A percentile compares a stretch with the other conserved stretches of the same genome.
These are phyloP conservation scores for Allomyces macrogynus DNA, from an alignment of 192 early-diverging fungal genomes.

Conservation along the genomic window DNA sequence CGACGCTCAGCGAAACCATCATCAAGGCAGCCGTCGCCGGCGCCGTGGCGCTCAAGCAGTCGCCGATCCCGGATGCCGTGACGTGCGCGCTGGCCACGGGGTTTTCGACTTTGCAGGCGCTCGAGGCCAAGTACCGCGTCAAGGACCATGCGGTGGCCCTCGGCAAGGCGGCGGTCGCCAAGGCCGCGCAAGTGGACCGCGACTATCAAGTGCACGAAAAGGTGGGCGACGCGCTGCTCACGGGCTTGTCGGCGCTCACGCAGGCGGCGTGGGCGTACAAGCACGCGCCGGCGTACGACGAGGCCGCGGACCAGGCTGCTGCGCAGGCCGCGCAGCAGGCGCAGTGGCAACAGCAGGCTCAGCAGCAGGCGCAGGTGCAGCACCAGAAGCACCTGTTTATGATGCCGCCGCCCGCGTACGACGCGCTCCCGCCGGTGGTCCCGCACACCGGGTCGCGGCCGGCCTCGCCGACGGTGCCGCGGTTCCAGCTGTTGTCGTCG, in stretches of 20 bases:
- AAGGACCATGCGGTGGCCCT: neutral
- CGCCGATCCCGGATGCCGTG: neutral
- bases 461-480: too few relatives aligned
- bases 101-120: neutral
- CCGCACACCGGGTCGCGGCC: too few relatives aligned
- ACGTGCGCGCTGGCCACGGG: neutral
- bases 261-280: neutral
- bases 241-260: neutral
- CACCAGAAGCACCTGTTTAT: neutral
- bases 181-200: neutral
- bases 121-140: neutral
- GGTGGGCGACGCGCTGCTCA: neutral
- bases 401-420: too few relatives aligned
- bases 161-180: neutral
- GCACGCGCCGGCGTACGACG: neutral
- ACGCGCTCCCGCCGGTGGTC: too few relatives aligned
- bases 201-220: neutral
- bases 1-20: neutral
- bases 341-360: neutral
- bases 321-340: too few relatives aligned
- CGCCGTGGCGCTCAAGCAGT: neutral
- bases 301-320: neutral
- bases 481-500: too few relatives aligned
- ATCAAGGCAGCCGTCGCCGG: neutral
- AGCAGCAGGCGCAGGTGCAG: too few relatives aligned